Evolutionary conservation across 202 grass and related monocot genomes (phyloP), one percentile per base, ranked within the genome.

Genomic region (Eragrostis tef): DNA sequence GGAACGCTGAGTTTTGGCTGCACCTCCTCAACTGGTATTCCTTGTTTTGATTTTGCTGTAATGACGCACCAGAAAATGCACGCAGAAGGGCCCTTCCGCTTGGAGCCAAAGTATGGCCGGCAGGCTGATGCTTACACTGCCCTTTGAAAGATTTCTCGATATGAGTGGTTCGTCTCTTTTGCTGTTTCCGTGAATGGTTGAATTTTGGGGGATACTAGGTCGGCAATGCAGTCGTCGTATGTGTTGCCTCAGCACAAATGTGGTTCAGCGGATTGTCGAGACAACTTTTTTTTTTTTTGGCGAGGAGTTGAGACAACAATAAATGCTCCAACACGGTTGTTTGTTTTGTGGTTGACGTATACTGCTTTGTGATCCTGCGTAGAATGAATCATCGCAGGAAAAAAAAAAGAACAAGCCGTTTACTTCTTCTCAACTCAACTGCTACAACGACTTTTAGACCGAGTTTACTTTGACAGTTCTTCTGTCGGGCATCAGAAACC

Each of bases 1-100:
- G 81, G 69, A 52, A 43, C 44, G 64, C 54, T n/a, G 75, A 11
- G 21, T 70, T 71, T 76, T 89, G 82, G 64, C 70, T 34, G 45
- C 60, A 54, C 64, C 11, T 49, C 48, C 14, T 31, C 77, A 43
- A 31, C 61, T 31, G 58, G 4, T 75, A 47, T 60, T 61, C 57
- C 39, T 85, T 76, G 86, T 84, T 48, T 70, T 7, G 70, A 74
- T n/a, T n/a, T n/a, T n/a, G n/a, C n/a, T n/a, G n/a, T n/a, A n/a
- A n/a, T n/a, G n/a, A n/a, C n/a, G n/a, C 15, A 50, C 26, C 61
- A 44, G 34, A 44, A 80, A 74, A 74, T 84, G 61, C 64, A 59
- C 25, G 6, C 27, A 20, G 29, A 17, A n/a, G n/a, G n/a, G n/a
- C n/a, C n/a, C n/a, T n/a, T n/a, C n/a, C n/a, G n/a, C n/a, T n/a